Conservation (phyloP, 441 rosid species). For the Bruguiera hainesii region DNA sequence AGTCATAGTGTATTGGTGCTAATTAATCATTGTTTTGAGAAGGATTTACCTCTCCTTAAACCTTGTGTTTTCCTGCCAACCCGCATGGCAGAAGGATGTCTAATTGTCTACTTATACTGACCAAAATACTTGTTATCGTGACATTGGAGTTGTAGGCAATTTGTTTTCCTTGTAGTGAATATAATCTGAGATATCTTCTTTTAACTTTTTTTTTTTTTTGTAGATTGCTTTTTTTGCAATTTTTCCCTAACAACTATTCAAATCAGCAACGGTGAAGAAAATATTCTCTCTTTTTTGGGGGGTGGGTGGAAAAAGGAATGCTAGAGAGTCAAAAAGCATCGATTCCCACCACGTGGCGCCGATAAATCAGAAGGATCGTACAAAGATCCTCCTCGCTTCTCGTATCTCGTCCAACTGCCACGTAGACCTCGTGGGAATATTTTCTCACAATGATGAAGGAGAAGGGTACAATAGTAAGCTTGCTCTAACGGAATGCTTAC, state of each 20-base stretch:
- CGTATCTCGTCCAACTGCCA: background rate
- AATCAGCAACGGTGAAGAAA: too few species aligned
- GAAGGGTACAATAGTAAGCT: background rate
- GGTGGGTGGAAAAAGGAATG: background rate
- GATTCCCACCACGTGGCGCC: constrained; percentile 30
- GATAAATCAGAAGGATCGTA: constrained; percentile 18
- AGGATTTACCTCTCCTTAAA: background rate
- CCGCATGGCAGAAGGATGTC: too few species aligned
- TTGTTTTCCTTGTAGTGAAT: too few species aligned
- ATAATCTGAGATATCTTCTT: too few species aligned
- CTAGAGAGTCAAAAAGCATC: constrained; percentile 29
- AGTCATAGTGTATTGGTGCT: constrained; percentile 16
- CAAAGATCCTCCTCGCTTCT: constrained; percentile 18
- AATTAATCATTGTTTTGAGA: constrained; percentile 13
- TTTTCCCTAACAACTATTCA: too few species aligned
- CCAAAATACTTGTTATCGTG: too few species aligned
- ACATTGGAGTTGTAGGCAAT: too few species aligned
- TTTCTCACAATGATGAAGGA: background rate
- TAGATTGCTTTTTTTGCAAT: too few species aligned
- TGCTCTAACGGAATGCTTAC: constrained; percentile 17
- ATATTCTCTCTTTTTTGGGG: background rate
- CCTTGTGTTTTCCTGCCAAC: background rate
- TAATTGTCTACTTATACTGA: too few species aligned
- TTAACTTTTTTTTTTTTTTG: too few species aligned
- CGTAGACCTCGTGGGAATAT: constrained; percentile 13